Percentiles rank a stretch among this genome's conserved stretches.
These are phyloP conservation scores for Guyanaporus albipodus DNA, from an alignment of 768 basidiomycete species.

Conservation along the genomic window DNA sequence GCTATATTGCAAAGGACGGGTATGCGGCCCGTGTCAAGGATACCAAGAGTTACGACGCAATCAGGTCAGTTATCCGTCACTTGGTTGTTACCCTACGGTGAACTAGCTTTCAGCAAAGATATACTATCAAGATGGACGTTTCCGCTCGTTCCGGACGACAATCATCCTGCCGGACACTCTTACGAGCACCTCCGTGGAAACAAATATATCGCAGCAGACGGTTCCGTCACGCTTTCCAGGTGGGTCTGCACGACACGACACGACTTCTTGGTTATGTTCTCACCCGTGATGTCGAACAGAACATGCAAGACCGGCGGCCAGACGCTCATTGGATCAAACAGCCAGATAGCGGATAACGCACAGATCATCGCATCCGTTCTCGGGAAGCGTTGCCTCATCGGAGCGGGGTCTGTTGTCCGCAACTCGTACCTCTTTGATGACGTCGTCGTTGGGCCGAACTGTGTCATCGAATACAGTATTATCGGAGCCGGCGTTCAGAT, in stretches of 20 bases:
- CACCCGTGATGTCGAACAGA: constrained; percentile 33
- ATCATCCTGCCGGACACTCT: constrained; percentile 73
- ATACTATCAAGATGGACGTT: constrained; percentile 93
- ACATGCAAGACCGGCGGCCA: constrained; percentile 80
- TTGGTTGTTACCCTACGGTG: background rate
- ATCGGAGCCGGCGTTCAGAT: constrained; percentile 75
- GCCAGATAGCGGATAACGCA: constrained; percentile 62
- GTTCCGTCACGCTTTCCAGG: constrained; percentile 81
- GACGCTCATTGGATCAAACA: constrained; percentile 80
- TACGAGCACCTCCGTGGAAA: constrained; percentile 90
- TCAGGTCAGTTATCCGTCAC: constrained; percentile 53
- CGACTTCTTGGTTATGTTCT: background rate
- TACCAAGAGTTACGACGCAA: constrained; percentile 84
- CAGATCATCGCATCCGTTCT: constrained; percentile 72
- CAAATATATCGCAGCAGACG: constrained; percentile 80
- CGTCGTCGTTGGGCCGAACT: constrained; percentile 64
- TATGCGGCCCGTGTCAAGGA: constrained; percentile 94
- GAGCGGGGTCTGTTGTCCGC: constrained; percentile 60
- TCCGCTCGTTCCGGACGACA: constrained; percentile 92
- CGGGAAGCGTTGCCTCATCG: constrained; percentile 71
- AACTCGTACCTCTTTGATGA: constrained; percentile 84
- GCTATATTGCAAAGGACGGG: constrained; percentile 81
- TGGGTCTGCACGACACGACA: constrained; percentile 30
- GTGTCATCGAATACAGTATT: constrained; percentile 73
- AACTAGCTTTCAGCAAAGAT: constrained; percentile 62